phyloP scores from a whole-genome alignment of 139 green algal species.

The Chlamydomonas eustigma region DNA sequence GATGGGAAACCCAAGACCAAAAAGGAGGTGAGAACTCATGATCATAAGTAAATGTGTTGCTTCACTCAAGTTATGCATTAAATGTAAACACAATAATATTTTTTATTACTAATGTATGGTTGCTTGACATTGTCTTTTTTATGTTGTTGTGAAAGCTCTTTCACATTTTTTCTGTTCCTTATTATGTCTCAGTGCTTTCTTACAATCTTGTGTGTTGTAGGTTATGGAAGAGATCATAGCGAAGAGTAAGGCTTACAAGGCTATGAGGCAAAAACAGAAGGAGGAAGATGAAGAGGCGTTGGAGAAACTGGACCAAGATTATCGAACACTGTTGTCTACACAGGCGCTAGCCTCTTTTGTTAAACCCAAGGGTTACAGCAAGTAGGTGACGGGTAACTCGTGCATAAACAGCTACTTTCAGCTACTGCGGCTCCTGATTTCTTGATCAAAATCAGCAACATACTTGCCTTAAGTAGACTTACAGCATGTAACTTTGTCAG shows the following conservation, averaged over 20 bases:
- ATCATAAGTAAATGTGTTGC: too few species aligned
- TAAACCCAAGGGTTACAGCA: slow-evolving; percentile 37
- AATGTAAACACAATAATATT: too few species aligned
- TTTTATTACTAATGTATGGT: neutral
- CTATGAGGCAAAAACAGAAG: slow-evolving; percentile 68
- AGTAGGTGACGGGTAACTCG: too few species aligned
- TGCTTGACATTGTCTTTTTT: neutral
- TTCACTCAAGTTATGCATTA: too few species aligned
- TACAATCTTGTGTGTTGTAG: too few species aligned
- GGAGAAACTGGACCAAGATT: slow-evolving; percentile 71
- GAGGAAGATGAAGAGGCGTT: slow-evolving; percentile 81
- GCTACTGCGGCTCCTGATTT: too few species aligned
- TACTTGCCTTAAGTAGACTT: neutral
- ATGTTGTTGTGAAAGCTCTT: neutral
- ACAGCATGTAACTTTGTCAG: neutral
- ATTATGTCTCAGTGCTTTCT: too few species aligned
- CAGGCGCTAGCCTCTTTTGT: slow-evolving; percentile 25
- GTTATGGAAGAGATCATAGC: slow-evolving; percentile 97
- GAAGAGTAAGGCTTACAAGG: slow-evolving; percentile 85
- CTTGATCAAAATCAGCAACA: too few species aligned
- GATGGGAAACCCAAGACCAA: slow-evolving; percentile 52
- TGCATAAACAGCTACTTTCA: too few species aligned
- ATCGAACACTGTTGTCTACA: slow-evolving; percentile 28
- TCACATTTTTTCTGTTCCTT: neutral
- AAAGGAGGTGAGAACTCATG: slow-evolving; percentile 66